Conservation (phyloP, 2,329 filamentous ascomycete species). For the Fusarium xyrophilum region DNA sequence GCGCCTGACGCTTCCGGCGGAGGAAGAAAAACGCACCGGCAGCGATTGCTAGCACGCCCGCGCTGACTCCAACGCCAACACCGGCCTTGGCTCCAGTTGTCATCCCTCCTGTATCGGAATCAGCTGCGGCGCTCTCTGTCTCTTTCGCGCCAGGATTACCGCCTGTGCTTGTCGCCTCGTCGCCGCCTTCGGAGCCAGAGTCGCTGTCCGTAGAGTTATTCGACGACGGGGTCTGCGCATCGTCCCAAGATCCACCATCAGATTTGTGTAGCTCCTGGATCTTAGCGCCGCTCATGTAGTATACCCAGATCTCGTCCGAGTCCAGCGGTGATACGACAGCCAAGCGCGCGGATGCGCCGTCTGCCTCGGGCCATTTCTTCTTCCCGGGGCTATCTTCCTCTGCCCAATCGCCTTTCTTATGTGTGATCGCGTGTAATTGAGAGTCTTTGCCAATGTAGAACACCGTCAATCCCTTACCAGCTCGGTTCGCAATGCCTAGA, state of each 20-base stretch:
- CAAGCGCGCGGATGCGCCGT: conserved; percentile 6
- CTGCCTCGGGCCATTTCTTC: conserved; percentile 18
- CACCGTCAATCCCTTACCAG: neutral
- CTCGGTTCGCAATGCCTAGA: neutral
- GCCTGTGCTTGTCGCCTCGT: neutral
- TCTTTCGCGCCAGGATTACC: neutral
- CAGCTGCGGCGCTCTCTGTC: neutral
- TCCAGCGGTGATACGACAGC: conserved; percentile 18
- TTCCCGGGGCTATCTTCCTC: neutral
- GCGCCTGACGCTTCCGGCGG: neutral
- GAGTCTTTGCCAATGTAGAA: conserved; percentile 24
- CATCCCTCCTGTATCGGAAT: neutral
- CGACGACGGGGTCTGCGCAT: neutral
- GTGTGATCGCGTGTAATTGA: neutral
- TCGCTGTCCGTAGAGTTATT: neutral
- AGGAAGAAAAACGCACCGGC: conserved; percentile 3
- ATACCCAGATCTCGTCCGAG: conserved; percentile 18
- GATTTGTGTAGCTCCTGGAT: conserved; percentile 15
- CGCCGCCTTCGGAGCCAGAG: neutral
- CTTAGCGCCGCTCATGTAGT: conserved; percentile 15
- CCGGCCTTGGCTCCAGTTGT: conserved; percentile 22
- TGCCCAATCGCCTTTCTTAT: neutral
- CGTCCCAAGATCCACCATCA: neutral
- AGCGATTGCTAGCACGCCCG: neutral
- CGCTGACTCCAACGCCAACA: conserved; percentile 9